Conservation (phyloP, 352 stramenopile species). For the Thalassiosira mediterranea region DNA sequence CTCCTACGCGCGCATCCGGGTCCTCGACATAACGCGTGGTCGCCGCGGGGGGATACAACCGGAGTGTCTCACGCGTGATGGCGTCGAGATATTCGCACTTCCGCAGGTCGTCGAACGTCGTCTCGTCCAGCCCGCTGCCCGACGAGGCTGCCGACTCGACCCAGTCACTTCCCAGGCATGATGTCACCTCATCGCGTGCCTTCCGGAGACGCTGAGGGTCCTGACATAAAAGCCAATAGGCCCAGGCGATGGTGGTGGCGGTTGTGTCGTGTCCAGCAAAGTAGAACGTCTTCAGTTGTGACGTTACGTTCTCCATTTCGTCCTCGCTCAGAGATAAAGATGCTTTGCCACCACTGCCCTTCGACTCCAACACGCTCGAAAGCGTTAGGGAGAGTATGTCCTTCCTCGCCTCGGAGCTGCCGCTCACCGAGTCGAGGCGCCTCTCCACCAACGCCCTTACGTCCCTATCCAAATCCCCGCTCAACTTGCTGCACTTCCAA, state of each 20-base stretch:
- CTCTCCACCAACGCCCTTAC: conserved; percentile 26
- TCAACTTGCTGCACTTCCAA: conserved; percentile 27
- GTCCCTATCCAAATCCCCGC: conserved; percentile 11
- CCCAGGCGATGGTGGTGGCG: conserved; percentile 57
- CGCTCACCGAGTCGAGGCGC: conserved; percentile 10
- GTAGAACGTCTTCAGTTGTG: conserved; percentile 63
- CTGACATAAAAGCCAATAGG: conserved; percentile 50
- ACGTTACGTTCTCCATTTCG: conserved; percentile 41
- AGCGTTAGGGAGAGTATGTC: conserved; percentile 39
- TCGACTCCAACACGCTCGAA: conserved; percentile 30
- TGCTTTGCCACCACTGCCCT: background rate
- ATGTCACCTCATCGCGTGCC: conserved; percentile 35
- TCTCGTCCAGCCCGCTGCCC: background rate
- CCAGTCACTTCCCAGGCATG: conserved; percentile 32
- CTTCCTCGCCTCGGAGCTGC: background rate
- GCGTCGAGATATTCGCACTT: conserved; percentile 53
- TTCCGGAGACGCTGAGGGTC: conserved; percentile 41
- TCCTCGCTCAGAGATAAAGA: conserved; percentile 8
- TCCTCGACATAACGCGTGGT: conserved; percentile 21
- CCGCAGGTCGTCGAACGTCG: conserved; percentile 40
- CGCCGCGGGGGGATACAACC: conserved; percentile 45
- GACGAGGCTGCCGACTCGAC: background rate
- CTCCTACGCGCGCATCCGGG: conserved; percentile 9
- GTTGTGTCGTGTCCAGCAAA: conserved; percentile 71
- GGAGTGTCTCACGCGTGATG: conserved; percentile 35